A percentile compares a stretch with the other conserved stretches of the same genome.
phyloP scores from a whole-genome alignment of 2,329 filamentous ascomycete species.

The Calonectria pseudoreteaudii region DNA sequence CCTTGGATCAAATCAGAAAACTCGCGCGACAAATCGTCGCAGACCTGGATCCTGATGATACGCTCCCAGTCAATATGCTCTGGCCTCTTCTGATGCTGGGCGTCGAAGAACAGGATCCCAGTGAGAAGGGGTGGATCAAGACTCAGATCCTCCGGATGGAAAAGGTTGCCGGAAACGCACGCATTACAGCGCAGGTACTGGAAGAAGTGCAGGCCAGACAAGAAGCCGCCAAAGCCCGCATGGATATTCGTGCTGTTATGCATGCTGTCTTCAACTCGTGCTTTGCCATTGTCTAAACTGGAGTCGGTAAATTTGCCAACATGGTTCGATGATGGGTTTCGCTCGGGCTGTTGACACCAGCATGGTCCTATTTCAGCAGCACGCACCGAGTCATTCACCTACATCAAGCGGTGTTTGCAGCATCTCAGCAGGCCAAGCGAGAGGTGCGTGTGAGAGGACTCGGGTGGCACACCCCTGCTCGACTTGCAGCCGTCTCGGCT shows the following conservation, averaged over 20 bases:
- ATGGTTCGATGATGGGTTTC: neutral
- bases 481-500: slow-evolving; percentile 30
- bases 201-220: slow-evolving; percentile 59
- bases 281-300: slow-evolving; percentile 61
- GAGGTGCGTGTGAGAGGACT: slow-evolving; percentile 23
- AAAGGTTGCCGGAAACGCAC: slow-evolving; percentile 56
- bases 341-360: neutral
- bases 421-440: neutral
- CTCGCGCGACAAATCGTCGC: slow-evolving; percentile 57
- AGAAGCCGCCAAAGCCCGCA: slow-evolving; percentile 52
- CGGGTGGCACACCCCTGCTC: slow-evolving; percentile 15
- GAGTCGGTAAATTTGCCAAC: neutral
- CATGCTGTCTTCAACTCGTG: slow-evolving; percentile 62
- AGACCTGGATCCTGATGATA: slow-evolving; percentile 55
- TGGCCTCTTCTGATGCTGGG: slow-evolving; percentile 69
- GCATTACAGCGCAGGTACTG: slow-evolving; percentile 59
- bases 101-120: slow-evolving; percentile 62
- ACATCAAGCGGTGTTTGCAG: neutral
- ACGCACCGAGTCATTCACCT: slow-evolving; percentile 13
- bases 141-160: slow-evolving; percentile 61
- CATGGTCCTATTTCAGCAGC: neutral
- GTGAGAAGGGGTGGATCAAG: slow-evolving; percentile 63
- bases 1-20: slow-evolving; percentile 61
- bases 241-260: slow-evolving; percentile 60
- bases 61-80: slow-evolving; percentile 66